Base-by-base conservation (phyloP, 2,329 filamentous ascomycete genomes). In the Colletotrichum orchidophilum region DNA sequence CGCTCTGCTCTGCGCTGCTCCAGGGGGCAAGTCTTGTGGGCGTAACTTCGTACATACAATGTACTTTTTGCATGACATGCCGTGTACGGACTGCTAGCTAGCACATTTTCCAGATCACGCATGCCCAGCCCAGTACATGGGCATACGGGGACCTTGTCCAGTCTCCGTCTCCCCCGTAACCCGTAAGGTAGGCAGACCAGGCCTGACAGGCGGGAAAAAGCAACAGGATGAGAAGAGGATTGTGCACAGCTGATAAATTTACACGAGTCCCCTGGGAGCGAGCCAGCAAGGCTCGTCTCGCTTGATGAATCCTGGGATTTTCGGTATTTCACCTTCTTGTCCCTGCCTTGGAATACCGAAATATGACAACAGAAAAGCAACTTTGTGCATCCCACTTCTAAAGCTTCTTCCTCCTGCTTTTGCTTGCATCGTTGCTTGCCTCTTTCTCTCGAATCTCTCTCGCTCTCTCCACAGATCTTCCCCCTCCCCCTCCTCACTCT, bases 211-310 rank as follows among this genome's bases (percentile, higher is more conserved):
- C 39, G 49, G 52, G 64, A 53, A 54, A 63, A 68, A 54, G 60
- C 29, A 68, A 67, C 7, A 46, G 46, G 42, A 59, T 29, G 29
- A 60, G 39, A 52, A 21, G 8, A 18, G 15, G 29, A 42, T 60
- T 72, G 70, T 70, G 66, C 70, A 70, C 59, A 70, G 70, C 70
- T 72, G 66, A 72, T 72, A 70, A 72, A 72, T 72, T 60, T 59
- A 52, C 39, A 18, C 35, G 50, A 57, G 67, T 70, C 29, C 29
- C 64, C 68, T 57, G n/a, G 50, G 15, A 52, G 46, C 53, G 62
- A 62, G 50, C 46, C 27, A 57, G 57, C 68, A 42, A 54, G 31
- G 59, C 52, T 67, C 58, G 64, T 39, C 63, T 70, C 63, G 55
- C 68, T 67, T 67, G 68, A 35, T 58, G 68, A 46, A 46, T 46